A percentile compares a stretch with the other conserved stretches of the same genome.
Evolutionary conservation across 208 protist genomes (phyloP).

Genomic region (Acanthamoeba healyi): DNA sequence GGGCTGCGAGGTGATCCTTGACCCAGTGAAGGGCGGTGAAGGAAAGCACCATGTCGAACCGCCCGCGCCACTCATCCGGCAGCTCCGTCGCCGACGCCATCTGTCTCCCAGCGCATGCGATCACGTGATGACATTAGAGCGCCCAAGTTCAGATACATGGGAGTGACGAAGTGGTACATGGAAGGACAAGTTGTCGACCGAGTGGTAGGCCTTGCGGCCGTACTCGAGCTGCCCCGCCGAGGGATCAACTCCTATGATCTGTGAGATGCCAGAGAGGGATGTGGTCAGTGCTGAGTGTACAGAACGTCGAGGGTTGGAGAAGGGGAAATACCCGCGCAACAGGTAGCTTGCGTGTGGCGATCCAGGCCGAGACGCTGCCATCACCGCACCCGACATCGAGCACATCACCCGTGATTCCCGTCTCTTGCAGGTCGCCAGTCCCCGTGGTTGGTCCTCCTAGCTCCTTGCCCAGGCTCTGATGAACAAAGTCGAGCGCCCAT

Average conservation of each 20-base stretch:
- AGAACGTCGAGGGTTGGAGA: too few relatives aligned
- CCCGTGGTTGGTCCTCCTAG: background rate
- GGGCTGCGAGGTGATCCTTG: background rate
- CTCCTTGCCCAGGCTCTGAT: background rate
- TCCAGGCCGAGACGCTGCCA: background rate
- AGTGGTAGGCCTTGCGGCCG: background rate
- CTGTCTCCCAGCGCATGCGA: background rate
- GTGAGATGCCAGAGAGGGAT: too few relatives aligned
- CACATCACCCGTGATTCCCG: background rate
- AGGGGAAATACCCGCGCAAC: background rate
- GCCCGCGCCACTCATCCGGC: background rate
- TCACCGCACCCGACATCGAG: background rate
- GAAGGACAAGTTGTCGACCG: background rate
- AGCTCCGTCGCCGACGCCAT: background rate
- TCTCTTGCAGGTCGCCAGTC: background rate
- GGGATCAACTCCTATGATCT: background rate
- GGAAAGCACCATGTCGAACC: constrained; percentile 20
- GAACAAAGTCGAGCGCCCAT: constrained; percentile 1
- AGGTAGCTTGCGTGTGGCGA: background rate
- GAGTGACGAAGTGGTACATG: background rate
- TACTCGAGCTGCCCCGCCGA: background rate
- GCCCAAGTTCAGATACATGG: background rate
- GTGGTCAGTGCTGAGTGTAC: too few relatives aligned
- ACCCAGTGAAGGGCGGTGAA: constrained; percentile 23
- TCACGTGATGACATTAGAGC: background rate